phyloP scores from a whole-genome alignment of 2,329 filamentous ascomycete species.

The Endoconidiophora polonica region DNA sequence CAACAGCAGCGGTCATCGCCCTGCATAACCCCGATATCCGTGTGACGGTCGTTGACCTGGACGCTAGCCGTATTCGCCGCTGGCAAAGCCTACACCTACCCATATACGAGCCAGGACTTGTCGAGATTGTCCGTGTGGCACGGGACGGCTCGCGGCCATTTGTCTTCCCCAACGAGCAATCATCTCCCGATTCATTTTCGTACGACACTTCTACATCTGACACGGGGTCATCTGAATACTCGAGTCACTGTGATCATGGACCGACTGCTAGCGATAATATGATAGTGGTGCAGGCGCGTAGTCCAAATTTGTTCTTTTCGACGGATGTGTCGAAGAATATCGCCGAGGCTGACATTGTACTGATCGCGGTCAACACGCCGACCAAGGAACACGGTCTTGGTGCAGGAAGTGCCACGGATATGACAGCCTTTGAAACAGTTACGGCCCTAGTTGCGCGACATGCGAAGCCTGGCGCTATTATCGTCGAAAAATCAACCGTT shows the following conservation, averaged over 20 bases:
- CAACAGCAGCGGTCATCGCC: constrained; percentile 59
- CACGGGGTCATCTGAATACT: neutral
- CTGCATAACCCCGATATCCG: constrained; percentile 53
- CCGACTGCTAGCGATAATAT: constrained; percentile 3
- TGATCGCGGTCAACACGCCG: constrained; percentile 65
- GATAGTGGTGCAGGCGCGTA: constrained; percentile 26
- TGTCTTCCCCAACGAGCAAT: constrained; percentile 23
- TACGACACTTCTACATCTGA: constrained; percentile 16
- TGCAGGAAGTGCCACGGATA: constrained; percentile 53
- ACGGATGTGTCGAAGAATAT: constrained; percentile 47
- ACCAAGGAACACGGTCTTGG: constrained; percentile 57
- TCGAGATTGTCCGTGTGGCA: constrained; percentile 48
- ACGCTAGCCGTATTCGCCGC: constrained; percentile 45
- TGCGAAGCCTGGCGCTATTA: constrained; percentile 50
- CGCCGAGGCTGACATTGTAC: constrained; percentile 51
- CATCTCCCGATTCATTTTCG: too few relatives aligned
- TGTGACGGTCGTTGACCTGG: constrained; percentile 60
- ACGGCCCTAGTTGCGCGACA: constrained; percentile 49
- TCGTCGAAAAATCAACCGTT: constrained; percentile 71
- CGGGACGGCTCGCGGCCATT: constrained; percentile 38
- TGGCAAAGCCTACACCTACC: constrained; percentile 62
- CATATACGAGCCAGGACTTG: constrained; percentile 58
- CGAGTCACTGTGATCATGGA: neutral
- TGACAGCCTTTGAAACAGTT: constrained; percentile 55
- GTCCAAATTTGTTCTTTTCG: constrained; percentile 57